Evolutionary conservation across 164 flowering plant species (phyloP).

Genomic region (Liriodendron chinense): DNA sequence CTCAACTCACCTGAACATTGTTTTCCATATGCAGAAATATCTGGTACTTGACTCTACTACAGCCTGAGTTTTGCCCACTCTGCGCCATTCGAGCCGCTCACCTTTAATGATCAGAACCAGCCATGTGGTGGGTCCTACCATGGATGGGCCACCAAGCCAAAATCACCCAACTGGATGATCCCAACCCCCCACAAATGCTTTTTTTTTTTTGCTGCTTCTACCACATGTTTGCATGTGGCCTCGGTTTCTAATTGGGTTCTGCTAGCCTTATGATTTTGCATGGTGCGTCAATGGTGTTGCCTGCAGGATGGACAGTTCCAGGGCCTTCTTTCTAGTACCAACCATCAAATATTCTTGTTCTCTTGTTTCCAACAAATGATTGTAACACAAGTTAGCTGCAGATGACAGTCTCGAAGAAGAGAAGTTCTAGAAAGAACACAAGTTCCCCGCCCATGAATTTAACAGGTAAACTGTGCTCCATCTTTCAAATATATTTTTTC

Average conservation of each 20-base stretch:
- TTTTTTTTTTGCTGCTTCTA: neutral
- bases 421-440: neutral
- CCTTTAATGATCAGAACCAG: neutral
- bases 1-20: neutral
- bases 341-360: neutral
- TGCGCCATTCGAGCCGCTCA: neutral
- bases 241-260: neutral
- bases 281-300: neutral
- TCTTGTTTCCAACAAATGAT: neutral
- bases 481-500: neutral
- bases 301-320: no score
- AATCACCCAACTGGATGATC: neutral
- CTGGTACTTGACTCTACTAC: neutral
- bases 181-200: neutral
- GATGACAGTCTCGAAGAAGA: neutral
- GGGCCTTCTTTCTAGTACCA: neutral
- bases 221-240: neutral
- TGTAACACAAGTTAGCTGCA: neutral
- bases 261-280: neutral
- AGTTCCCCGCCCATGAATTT: neutral
- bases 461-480: neutral
- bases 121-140: neutral
- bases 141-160: neutral
- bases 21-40: neutral
- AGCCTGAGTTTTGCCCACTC: neutral